A percentile compares a stretch with the other conserved stretches of the same genome.
phyloP scores from a whole-genome alignment of 169 alveolate genomes.

The Cryptosporidium meleagridis region DNA sequence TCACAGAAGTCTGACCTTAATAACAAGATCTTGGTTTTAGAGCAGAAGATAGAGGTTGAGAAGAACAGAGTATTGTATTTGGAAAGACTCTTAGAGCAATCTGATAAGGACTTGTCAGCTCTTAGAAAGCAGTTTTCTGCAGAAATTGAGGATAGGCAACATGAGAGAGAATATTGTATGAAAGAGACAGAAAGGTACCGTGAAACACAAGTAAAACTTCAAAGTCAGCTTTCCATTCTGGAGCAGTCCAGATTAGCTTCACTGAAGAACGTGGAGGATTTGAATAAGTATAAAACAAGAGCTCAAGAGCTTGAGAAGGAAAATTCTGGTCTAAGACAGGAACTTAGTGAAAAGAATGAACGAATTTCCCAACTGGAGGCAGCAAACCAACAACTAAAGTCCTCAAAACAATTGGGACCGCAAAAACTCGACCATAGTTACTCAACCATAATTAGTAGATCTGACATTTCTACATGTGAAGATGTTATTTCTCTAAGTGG shows the following conservation, averaged over 20 bases:
- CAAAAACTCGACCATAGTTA: background rate
- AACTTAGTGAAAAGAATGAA: constrained; percentile 15
- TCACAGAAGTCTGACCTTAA: constrained; percentile 29
- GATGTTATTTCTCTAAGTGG: constrained; percentile 18
- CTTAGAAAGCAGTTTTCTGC: constrained; percentile 70
- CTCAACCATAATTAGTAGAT: constrained; percentile 9
- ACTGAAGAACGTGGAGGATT: constrained; percentile 4
- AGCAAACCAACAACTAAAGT: background rate
- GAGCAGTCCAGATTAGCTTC: constrained; percentile 23
- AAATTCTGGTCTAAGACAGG: constrained; percentile 19
- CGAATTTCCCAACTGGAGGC: constrained; percentile 34
- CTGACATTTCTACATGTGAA: constrained; percentile 51
- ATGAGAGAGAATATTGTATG: constrained; percentile 69
- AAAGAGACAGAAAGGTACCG: constrained; percentile 69
- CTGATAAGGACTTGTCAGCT: constrained; percentile 58
- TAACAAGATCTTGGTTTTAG: constrained; percentile 35
- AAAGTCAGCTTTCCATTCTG: constrained; percentile 21
- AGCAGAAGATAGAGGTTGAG: constrained; percentile 54
- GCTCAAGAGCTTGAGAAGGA: constrained; percentile 19
- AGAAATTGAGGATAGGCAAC: constrained; percentile 71
- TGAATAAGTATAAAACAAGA: background rate
- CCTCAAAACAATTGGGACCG: constrained; percentile 5
- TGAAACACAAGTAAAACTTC: constrained; percentile 45
- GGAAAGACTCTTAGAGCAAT: constrained; percentile 51
- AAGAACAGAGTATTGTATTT: constrained; percentile 40